A percentile compares a stretch with the other conserved stretches of the same genome.
phyloP scores from a whole-genome alignment of 768 basidiomycete species.

The Royoungia palumana region DNA sequence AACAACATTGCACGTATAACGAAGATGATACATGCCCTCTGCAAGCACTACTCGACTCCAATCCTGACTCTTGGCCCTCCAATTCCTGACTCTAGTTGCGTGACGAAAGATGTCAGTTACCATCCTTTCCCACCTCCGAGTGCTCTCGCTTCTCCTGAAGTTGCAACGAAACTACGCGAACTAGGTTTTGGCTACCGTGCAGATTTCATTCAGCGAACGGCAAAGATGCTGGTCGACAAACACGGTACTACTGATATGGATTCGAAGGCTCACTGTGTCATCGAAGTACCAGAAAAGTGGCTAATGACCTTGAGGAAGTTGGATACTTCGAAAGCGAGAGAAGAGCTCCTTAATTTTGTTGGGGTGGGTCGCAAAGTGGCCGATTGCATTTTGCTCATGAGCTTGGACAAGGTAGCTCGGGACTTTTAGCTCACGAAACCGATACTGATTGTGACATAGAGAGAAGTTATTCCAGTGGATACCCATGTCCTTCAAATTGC shows the following conservation, averaged over 20 bases:
- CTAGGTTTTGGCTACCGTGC: constrained; percentile 97
- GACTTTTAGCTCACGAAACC: background rate
- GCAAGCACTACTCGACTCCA: constrained; percentile 68
- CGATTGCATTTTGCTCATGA: constrained; percentile 92
- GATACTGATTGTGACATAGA: constrained; percentile 40
- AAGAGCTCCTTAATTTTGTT: constrained; percentile 73
- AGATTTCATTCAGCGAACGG: constrained; percentile 80
- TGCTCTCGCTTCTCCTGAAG: constrained; percentile 53
- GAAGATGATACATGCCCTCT: constrained; percentile 86
- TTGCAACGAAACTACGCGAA: constrained; percentile 62
- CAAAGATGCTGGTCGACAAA: constrained; percentile 66
- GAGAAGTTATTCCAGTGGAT: constrained; percentile 89
- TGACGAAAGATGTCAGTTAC: constrained; percentile 42
- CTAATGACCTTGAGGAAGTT: constrained; percentile 49
- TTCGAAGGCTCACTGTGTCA: background rate
- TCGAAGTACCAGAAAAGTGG: constrained; percentile 60
- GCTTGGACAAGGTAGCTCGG: constrained; percentile 71
- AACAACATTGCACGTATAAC: constrained; percentile 95
- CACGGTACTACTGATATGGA: constrained; percentile 32
- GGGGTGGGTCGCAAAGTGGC: constrained; percentile 98
- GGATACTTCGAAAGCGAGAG: constrained; percentile 59
- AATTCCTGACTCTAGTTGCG: constrained; percentile 24
- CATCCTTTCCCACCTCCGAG: constrained; percentile 86
- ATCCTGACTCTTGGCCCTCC: constrained; percentile 51
- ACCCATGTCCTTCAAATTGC: constrained; percentile 94